Conservation (phyloP, 148 eudicot genomes). For the Arbutus unedo region DNA sequence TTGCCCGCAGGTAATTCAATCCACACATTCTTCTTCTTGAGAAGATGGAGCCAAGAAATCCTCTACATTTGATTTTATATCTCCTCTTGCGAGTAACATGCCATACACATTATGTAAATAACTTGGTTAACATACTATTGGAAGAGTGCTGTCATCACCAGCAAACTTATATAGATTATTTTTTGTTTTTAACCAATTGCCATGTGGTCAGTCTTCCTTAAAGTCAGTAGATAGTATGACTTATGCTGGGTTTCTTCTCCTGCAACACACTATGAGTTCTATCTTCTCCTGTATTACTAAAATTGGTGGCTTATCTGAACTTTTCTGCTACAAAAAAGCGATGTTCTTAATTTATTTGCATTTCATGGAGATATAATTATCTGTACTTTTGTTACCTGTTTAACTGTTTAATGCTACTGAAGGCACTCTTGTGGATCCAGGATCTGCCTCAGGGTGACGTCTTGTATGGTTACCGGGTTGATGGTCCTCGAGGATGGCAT, state of each 20-base stretch:
- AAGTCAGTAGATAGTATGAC: background rate
- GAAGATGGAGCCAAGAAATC: background rate
- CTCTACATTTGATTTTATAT: background rate
- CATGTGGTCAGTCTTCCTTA: background rate
- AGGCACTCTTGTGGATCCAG: conserved; percentile 31
- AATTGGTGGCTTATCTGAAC: background rate
- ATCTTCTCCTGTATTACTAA: background rate
- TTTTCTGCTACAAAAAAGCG: background rate
- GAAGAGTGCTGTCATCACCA: background rate
- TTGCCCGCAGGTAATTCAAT: background rate
- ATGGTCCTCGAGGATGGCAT: conserved; percentile 84
- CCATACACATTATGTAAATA: background rate
- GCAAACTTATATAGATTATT: background rate
- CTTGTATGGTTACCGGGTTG: conserved; percentile 80
- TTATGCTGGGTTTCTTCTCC: background rate
- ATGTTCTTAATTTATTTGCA: background rate
- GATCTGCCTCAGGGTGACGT: conserved; percentile 65
- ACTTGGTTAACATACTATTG: background rate
- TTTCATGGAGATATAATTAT: background rate
- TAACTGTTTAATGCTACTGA: background rate
- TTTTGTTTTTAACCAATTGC: background rate
- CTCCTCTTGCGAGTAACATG: background rate
- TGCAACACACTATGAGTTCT: background rate
- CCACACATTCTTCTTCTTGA: background rate
- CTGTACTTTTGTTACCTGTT: background rate